Base-by-base conservation (phyloP, 148 eudicot species). In the Persicaria tinctoria region DNA sequence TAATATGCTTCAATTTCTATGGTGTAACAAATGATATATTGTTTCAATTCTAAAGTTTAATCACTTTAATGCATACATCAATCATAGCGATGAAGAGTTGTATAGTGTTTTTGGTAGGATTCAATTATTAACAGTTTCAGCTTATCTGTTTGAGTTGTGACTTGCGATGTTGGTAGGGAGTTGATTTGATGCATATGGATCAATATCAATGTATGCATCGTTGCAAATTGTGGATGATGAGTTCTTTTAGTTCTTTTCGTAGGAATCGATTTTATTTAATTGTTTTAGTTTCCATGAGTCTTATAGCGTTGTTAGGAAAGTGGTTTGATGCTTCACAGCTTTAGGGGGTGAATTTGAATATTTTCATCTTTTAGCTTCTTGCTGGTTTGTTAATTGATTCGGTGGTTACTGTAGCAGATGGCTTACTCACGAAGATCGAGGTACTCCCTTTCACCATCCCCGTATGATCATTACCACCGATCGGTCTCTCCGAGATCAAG, bases 341-440 rank as follows among this genome's bases (percentile, higher is more conserved):
- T 32, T 63, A 63, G 68, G 68, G 6, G 32, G 44, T 27, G 45
- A 27, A 32, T 63, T 27, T 63, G 45, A 63, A 11, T 4, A 32
- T 8, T 32, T 10, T 27, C 44, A 4, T n/a, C 38, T 64, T 5
- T 64, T 4, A 57, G 38, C 63, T 17, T 3, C 5, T 62, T 62
- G 14, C 11, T 63, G 69, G 32, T 10, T 16, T 38, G 11, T 32
- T 5, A 64, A 27, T 64, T 64, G 17, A 38, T 3, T 5, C 11
- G 8, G 6, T 50, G 3, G 1, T 68, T 55, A 38, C 23, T 74
- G 77, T 45, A 49, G 53, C 81, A 92, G 98, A 94, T 94, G 96
- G 83, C 90, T 6, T 88, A 90, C 84, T 88, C 96, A 11, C 84
- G 88, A 45, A 83, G 93, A 76, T 93, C 96, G 72, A 81, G 85